Base-by-base conservation (phyloP, 148 eudicot species). In the Pharnaceum exiguum region DNA sequence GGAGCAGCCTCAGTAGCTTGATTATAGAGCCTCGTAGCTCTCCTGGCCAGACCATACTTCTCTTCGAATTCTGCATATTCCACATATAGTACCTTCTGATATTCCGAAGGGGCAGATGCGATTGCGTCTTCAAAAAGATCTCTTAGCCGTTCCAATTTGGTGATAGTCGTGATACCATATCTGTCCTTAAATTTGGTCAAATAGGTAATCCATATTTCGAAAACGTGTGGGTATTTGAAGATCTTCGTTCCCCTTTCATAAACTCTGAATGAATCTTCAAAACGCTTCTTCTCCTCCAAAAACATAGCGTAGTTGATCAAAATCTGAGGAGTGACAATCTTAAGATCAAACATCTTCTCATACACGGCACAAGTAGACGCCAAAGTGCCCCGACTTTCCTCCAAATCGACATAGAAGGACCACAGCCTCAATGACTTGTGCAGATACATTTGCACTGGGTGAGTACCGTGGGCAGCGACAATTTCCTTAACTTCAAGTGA, bases 241-340 rank as follows among this genome's bases (percentile, higher is more conserved):
- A 93, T 93, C 80, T 88, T 89, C 57, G 83, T 89, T 10, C 99
- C 99, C 71, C 96, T 76, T 80, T 93, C 96, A 62, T 93, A 93
- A 19, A 93, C 96, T 72, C 87, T 88, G 65, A 93, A 93, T 27
- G 99, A 90, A 71, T 89, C 99, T 77, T 89, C 99, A 59, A 93
- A 93, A 68, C 86, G 89, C 55, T 82, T 89, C 35, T 93, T 79
- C 79, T 84, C 95, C 75, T 88, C 99, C 40, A 93, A 72, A 59
- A 88, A 80, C 82, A 85, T 75, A 31, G 96, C 96, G 67, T 89
- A 89, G 57, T 93, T 93, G 51, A 89, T 85, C 40, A 93, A 82
- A 46, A 89, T 83, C 68, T 93, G 99, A 17, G 96, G 99, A 37
- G 99, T 93, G 46, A 96, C 95, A 50, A 93, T 93, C 75, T 85